Base-by-base conservation (phyloP, 208 protist species). In the Trypanosoma melophagium region DNA sequence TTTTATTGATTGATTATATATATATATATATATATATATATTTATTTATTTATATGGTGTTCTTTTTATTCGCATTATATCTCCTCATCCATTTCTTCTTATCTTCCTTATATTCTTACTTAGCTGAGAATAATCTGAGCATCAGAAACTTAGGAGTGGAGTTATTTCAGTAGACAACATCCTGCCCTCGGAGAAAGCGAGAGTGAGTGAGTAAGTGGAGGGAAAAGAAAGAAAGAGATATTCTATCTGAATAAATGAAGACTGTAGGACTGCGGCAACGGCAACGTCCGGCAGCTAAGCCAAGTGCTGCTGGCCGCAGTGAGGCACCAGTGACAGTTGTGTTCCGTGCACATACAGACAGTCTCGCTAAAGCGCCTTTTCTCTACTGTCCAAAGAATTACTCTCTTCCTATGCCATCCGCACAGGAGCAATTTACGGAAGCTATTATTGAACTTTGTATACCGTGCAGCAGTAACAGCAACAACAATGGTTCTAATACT, bases 311-410 rank as follows among this genome's bases (percentile, higher is more conserved):
- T 12, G 66, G 71, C 19, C 67, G 74, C n/a, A 89, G 62, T 61
- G 81, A 89, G 35, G 75, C 80, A 5, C 56, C 81, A 24, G 79
- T 92, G n/a, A 81, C 70, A 5, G 79, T 95, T n/a, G 81, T 90
- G 17, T 95, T 95, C 53, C 89, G 89, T 35, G 76, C 75, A 0
- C 89, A 95, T 71, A 68, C 54, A 22, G 86, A 92, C 38, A 59
- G 25, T 28, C 60, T 90, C 41, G 84, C 85, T 14, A 81, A 79
- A 61, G 83, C 69, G 14, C 78, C 71, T 7, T 95, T 95, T 72
- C 76, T 95, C 14, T 95, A 89, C 63, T 87, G 68, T 44, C 86
- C 89, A 16, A 83, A 83, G 51, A 89, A 92, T 66, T 95, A 90
- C 60, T 77, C 76, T 56, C 61, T 87, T 13, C 47, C 80, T 2